A percentile compares a stretch with the other conserved stretches of the same genome.
Conservation (phyloP, 441 rosid genomes). For the Erodium trifolium region DNA sequence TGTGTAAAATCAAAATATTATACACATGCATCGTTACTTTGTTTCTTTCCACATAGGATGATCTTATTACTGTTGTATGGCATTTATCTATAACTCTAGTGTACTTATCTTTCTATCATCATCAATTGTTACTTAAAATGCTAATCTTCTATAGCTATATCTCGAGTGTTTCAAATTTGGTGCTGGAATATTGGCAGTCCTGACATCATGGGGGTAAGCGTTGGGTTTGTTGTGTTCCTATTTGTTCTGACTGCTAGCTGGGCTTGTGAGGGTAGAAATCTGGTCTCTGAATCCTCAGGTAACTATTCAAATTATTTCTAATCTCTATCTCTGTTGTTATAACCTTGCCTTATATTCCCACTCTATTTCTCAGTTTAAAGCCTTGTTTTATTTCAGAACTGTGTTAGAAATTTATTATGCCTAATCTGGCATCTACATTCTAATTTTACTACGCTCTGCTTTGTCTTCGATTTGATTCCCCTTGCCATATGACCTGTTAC, state of each 20-base stretch:
- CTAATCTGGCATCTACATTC: background rate
- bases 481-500: background rate
- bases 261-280: conserved; percentile 48
- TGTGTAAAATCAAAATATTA: too few relatives aligned
- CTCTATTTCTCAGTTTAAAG: too few relatives aligned
- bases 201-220: conserved; percentile 51
- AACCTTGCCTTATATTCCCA: background rate
- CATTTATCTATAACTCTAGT: too few relatives aligned
- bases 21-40: background rate
- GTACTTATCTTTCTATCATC: background rate
- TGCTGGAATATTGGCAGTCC: conserved; percentile 15
- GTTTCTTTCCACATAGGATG: background rate
- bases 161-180: background rate
- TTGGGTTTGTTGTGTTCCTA: conserved; percentile 40
- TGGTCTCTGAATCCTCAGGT: conserved; percentile 26
- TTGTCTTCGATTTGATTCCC: background rate
- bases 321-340: background rate
- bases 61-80: background rate
- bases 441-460: background rate
- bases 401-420: background rate
- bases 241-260: conserved; percentile 42
- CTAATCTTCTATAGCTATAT: background rate
- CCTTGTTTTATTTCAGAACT: background rate
- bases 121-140: background rate
- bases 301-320: conserved; percentile 7